Base-by-base conservation (phyloP, 495 filamentous ascomycete genomes). In the Ascobolus immersus region DNA sequence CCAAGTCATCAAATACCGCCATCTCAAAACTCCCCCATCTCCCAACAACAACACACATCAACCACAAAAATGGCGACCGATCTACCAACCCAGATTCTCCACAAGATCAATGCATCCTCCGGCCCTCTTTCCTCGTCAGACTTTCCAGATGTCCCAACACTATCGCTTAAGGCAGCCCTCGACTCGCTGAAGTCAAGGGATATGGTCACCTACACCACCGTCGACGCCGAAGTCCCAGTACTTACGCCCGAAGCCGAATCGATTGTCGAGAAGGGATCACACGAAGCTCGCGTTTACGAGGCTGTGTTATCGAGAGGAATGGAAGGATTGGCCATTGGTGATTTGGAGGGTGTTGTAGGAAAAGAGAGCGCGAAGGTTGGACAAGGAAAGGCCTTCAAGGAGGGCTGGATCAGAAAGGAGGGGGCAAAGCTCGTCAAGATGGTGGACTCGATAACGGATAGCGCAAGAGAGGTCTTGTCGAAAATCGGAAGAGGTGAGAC, bases 311-410 rank as follows among this genome's bases (percentile, higher is more conserved):
- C 69, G 40, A 61, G 68, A 38, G 72, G 77, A 22, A 51, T 90
- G 39, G 73, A 74, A 36, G 73, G 89, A 21, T 58, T 89, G 42
- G 73, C 73, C 47, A 70, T 92, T 38, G 59, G 65, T 40, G 81
- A 93, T 38, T 57, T 92, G 39, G 62, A 69, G 54, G 58, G 57
- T 46, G 62, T 57, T 9, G 64, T 78, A 42, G 77, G 89, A 28
- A 78, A 79, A 43, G 74, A 70, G n/a, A 67, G 71, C 31, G 71
- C 75, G 36, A 90, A 81, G 53, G 57, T 93, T 28, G 86, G 86
- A n/a, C 77, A 84, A 50, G 79, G 81, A 34, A 91, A 80, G 55
- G 86, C 86, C 27, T 84, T 94, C 59, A 92, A 81, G 62, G 72
- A 76, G 48, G 81, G 78, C 47, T 96, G 86, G 86, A 84, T 96